Evolutionary conservation across 768 basidiomycete genomes (phyloP), one percentile per base, ranked within the genome.

Genomic region (Trametes cubensis): DNA sequence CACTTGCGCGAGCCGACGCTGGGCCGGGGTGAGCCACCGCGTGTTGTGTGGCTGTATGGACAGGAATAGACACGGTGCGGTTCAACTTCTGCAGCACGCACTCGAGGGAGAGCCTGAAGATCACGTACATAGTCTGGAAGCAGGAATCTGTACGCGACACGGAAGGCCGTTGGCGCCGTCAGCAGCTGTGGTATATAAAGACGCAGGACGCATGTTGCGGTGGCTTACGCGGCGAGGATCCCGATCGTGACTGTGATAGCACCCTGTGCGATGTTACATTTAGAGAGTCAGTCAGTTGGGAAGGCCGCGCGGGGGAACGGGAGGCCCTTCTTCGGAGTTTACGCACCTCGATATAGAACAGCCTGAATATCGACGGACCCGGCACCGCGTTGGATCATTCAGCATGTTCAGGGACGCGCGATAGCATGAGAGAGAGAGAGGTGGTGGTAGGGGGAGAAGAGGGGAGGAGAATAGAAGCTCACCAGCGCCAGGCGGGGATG

Each of bases 401-500:
- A 6, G 54, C 45, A n/a, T 34, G 34, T 2, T 10, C 34, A 34
- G 34, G 34, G 10, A 34, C 34, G 10, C 34, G 34, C 34, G 34
- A 34, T 34, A 34, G 34, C 34, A 28, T 28, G 41, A 47, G 17
- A 40, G 21, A 2, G 13, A 8, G 21, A 30, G 23, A 56, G n/a
- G n/a, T n/a, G n/a, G n/a, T n/a, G n/a, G n/a, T n/a, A n/a, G n/a
- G n/a, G 28, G 28, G 28, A 28, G 28, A 7, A 7, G 28, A 7
- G 7, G 28, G 28, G 28, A 28, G 28, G 28, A 7, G 28, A n/a
- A n/a, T 10, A 15, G 25, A 30, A 4, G 25, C 18, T 61, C 63
- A 85, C 86, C 85, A 91, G 77, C 86, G 69, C 89, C 89, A 91
- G 11, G 86, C 88, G 28, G 84, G 70, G 44, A 88, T 85, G 1